phyloP scores from a whole-genome alignment of 768 basidiomycete species.

The Suillus decipiens region DNA sequence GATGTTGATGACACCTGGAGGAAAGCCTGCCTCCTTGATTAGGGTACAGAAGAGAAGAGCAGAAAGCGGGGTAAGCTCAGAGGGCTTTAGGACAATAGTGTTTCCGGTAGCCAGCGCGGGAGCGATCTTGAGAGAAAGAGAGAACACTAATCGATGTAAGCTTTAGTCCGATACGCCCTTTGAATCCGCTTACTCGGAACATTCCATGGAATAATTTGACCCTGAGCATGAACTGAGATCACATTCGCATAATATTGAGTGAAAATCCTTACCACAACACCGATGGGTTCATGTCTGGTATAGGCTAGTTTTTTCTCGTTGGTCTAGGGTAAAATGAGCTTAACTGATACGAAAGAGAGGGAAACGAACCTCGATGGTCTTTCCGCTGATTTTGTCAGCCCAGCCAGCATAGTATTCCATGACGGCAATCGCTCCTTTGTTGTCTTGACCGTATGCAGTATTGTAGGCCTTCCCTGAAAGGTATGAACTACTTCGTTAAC shows the following conservation, averaged over 20 bases:
- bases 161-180: no score
- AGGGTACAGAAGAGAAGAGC: slow-evolving; percentile 55
- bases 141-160: slow-evolving; percentile 40
- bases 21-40: slow-evolving; percentile 71
- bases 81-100: slow-evolving; percentile 77
- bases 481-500: background rate
- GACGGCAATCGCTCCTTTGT: slow-evolving; percentile 34
- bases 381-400: slow-evolving; percentile 58
- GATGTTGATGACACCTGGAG: slow-evolving; percentile 77
- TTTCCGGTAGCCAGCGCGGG: slow-evolving; percentile 83
- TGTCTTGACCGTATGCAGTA: slow-evolving; percentile 11
- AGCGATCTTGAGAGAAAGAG: slow-evolving; percentile 74
- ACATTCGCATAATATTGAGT: slow-evolving; percentile 21
- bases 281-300: slow-evolving; percentile 63
- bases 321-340: slow-evolving; percentile 42
- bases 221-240: slow-evolving; percentile 24
- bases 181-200: slow-evolving; percentile 39
- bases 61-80: slow-evolving; percentile 74
- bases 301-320: slow-evolving; percentile 47
- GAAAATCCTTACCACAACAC: slow-evolving; percentile 39
- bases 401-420: slow-evolving; percentile 60
- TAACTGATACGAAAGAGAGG: background rate
- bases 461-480: slow-evolving; percentile 11
- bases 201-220: slow-evolving; percentile 71
- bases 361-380: slow-evolving; percentile 44